Evolutionary conservation across 2,329 filamentous ascomycete genomes (phyloP).

Genomic region (Alternaria longipes): DNA sequence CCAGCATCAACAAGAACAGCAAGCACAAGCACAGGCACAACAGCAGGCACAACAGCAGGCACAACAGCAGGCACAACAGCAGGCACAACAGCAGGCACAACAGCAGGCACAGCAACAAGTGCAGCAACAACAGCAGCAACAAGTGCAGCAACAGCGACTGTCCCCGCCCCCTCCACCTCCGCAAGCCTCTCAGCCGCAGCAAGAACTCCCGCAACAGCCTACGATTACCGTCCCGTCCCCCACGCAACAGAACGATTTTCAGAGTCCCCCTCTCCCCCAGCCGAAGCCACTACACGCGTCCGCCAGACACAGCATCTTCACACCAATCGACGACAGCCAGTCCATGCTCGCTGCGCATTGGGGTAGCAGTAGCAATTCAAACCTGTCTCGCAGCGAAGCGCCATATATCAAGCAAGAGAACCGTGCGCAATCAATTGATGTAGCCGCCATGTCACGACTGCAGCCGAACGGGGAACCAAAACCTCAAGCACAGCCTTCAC

Average conservation of each 20-base stretch:
- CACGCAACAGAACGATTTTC: slow-evolving; percentile 62
- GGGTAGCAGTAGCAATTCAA: slow-evolving; percentile 58
- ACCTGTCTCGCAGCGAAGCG: slow-evolving; percentile 57
- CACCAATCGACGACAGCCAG: slow-evolving; percentile 91
- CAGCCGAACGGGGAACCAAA: slow-evolving; percentile 46
- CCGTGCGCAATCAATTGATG: slow-evolving; percentile 73
- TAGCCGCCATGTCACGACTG: slow-evolving; percentile 61
- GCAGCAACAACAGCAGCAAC: slow-evolving; percentile 60
- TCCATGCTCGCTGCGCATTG: slow-evolving; percentile 87
- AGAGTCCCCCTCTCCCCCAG: slow-evolving; percentile 64
- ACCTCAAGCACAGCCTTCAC: slow-evolving; percentile 54
- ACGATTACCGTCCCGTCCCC: slow-evolving; percentile 57
- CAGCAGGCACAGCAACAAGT: slow-evolving; percentile 66
- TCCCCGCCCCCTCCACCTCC: slow-evolving; percentile 78
- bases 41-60: slow-evolving; percentile 55
- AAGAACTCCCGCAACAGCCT: slow-evolving; percentile 61
- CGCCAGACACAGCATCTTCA: slow-evolving; percentile 93
- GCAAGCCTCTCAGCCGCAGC: slow-evolving; percentile 73
- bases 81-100: slow-evolving; percentile 54
- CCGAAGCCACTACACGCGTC: slow-evolving; percentile 70
- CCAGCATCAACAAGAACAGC: slow-evolving; percentile 45
- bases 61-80: slow-evolving; percentile 66
- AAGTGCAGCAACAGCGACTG: slow-evolving; percentile 61
- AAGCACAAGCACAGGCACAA: slow-evolving; percentile 59
- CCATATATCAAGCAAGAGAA: slow-evolving; percentile 53